Conservation (phyloP, 140 eudicot genomes). For the Anethum foeniculum region DNA sequence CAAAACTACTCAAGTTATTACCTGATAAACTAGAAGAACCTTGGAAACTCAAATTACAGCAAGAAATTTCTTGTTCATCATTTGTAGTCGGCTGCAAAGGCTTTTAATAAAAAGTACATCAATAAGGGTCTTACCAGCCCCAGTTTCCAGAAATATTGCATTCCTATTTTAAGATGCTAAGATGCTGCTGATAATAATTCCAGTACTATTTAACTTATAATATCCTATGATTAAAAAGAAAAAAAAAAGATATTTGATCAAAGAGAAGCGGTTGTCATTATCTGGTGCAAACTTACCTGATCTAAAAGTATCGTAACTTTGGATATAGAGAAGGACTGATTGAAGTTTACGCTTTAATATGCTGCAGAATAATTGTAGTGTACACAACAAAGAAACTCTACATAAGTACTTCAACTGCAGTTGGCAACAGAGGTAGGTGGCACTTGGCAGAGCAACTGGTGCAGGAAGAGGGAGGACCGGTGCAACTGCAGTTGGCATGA, state of each 20-base stretch:
- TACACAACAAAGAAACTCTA: not conserved
- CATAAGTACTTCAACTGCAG: slow-evolving; percentile 12
- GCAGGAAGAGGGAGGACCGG: slow-evolving; percentile 48
- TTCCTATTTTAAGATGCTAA: slow-evolving; percentile 46
- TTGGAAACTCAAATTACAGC: slow-evolving; percentile 93
- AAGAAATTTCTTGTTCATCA: slow-evolving; percentile 64
- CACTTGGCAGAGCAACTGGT: slow-evolving; percentile 41
- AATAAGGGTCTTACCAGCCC: slow-evolving; percentile 94
- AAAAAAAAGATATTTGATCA: too few relatives aligned
- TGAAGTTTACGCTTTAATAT: not conserved
- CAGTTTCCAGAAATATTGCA: slow-evolving; percentile 90
- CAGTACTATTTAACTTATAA: too few relatives aligned
- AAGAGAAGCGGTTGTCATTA: too few relatives aligned
- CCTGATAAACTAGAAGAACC: slow-evolving; percentile 99
- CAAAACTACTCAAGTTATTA: slow-evolving; percentile 5
- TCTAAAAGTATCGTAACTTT: not conserved
- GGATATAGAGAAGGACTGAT: not conserved
- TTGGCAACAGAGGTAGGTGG: slow-evolving; percentile 49
- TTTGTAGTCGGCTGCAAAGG: slow-evolving; percentile 48
- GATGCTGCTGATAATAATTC: too few relatives aligned
- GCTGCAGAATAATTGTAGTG: not conserved
- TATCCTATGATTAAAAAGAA: too few relatives aligned
- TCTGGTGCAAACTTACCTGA: not conserved
- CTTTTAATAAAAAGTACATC: slow-evolving; percentile 85
- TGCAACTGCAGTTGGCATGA: slow-evolving; percentile 45